Percentiles rank a stretch among this genome's conserved stretches.
These are phyloP conservation scores for Eragrostis nindensis DNA, from an alignment of 176 grass and related monocot species.

Conservation along the genomic window DNA sequence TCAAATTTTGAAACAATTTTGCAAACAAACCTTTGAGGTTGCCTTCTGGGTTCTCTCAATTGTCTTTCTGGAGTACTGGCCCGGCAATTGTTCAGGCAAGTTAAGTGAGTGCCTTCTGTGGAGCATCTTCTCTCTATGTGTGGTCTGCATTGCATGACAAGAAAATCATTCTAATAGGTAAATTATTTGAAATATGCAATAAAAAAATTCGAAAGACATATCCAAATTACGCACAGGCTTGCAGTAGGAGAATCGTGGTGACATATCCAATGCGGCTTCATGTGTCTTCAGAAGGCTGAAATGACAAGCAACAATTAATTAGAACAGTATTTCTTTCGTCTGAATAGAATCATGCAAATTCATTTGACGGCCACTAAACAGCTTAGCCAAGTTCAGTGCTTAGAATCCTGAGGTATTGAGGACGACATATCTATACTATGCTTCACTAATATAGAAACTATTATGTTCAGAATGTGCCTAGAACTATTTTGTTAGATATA, in stretches of 20 bases:
- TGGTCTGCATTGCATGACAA: constrained; percentile 29
- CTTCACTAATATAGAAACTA: not conserved
- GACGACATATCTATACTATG: not conserved
- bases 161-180: constrained; percentile 10
- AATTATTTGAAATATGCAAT: not conserved
- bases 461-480: not conserved
- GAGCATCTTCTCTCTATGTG: constrained; percentile 50
- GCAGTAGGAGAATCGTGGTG: constrained; percentile 65
- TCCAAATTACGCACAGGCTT: constrained; percentile 63
- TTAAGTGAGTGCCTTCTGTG: constrained; percentile 58
- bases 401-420: not conserved
- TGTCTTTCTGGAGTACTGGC: constrained; percentile 35
- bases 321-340: not conserved
- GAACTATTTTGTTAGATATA: not conserved
- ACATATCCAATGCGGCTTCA: constrained; percentile 55
- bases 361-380: not conserved
- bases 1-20: not conserved
- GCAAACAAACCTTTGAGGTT: constrained; percentile 48
- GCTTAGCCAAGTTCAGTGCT: not conserved
- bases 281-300: constrained; percentile 49
- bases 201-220: not conserved
- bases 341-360: not conserved
- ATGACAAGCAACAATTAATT: constrained; percentile 14
- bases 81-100: constrained; percentile 36
- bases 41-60: constrained; percentile 37